Evolutionary conservation across 441 rosid species (phyloP), one percentile per base, ranked within the genome.

Genomic region (Arabidopsis lyrata): DNA sequence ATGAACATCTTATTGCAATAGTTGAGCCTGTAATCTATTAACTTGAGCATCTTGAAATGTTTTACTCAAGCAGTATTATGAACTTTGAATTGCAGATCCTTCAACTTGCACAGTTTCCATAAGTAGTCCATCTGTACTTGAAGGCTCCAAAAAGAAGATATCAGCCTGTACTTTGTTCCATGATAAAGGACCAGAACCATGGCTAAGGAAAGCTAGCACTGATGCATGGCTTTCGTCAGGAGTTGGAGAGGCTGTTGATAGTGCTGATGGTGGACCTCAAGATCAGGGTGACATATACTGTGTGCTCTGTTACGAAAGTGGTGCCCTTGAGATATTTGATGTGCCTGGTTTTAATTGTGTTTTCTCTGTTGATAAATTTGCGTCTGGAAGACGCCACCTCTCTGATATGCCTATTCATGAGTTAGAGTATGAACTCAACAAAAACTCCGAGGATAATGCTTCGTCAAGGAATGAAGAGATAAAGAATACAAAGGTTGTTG

Each of bases 181-280:
- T 78, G 99, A 95, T 81, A 90, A 82, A 73, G 99, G 98, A 79
- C 93, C 95, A 64, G 96, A 91, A 65, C 93, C 97, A 68, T 93
- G 98, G 99, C 90, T 95, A 49, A 84, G 97, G 74, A 95, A 93
- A 88, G 86, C 97, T 63, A 95, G 93, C 80, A 84, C 94, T 22
- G 98, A 93, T 82, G 97, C 99, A 70, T 95, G 99, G 99, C 97
- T 95, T 82, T 87, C 93, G 39, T 86, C 97, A 27, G 98, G 98
- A 32, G 63, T 91, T 76, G 90, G 88, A 75, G 97, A 87, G 84
- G 83, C 93, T 74, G 82, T 88, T 82, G 98, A 90, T 68, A 83
- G 97, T 83, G 83, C 85, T 77, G 97, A 95, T 83, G 95, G 94
- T 68, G 96, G 88, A 63, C 54, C 84, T 34, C 92, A 83, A 52